Evolutionary conservation across 805 yeast species (phyloP), one percentile per base, ranked within the genome.

Genomic region (Metschnikowia cubensis): DNA sequence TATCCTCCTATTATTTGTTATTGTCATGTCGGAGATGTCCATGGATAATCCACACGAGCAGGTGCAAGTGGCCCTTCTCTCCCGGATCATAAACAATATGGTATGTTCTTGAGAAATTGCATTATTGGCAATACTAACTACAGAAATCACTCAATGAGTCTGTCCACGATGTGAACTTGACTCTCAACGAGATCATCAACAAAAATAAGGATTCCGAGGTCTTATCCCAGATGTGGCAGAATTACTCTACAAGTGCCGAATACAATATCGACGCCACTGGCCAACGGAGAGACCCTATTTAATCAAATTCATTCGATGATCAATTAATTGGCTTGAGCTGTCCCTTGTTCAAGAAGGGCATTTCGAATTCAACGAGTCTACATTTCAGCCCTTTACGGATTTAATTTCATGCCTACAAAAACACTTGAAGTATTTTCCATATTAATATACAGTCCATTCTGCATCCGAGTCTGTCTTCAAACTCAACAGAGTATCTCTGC

Each of bases 1-100:
- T 8, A 22, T 2, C 29, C 29, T 25, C 29, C 29, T 5, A 25
- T 25, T 22, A 22, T 22, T 22, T 25, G 11, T 22, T 14, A 7
- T 21, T 15, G 34, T 10, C 13, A 44, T 44, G 47, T 44, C 47
- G 13, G 35, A 44, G 13, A 14, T 38, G 15, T 31, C 18, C 36
- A 87, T 87, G 95, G 89, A 87, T 67, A 88, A 87, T 59, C 96
- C 96, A 3, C 91, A 88, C 61, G 91, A 87, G 59, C 86, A 85
- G 61, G 86, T 81, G 6, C 96, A 89, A 62, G 83, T 80, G 55
- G 89, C 89, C 14, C 71, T 89, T 20, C 71, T 86, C 37, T 80
- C 87, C 10, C 80, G 96, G 54, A 87, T 88, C n/a, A 81, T 86
- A 45, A 81, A 79, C 64, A 87, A 85, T 57, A 81, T 87, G 65